Conservation (phyloP, 108 stramenopile genomes). For the Skeletonema marinoi region DNA sequence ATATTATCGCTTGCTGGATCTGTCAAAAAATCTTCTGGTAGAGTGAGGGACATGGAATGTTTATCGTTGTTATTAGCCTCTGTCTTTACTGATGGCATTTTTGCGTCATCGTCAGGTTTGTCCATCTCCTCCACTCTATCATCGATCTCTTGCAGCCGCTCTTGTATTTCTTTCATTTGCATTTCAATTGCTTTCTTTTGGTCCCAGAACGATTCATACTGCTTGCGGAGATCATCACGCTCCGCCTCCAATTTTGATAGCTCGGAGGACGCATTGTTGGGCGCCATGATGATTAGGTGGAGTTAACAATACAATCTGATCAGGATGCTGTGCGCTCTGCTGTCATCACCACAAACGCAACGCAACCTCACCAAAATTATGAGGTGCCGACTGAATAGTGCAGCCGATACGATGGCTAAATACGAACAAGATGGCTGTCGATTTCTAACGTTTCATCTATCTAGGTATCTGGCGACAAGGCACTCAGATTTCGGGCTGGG, state of each 20-base stretch:
- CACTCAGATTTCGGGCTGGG: no score
- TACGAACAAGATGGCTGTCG: no score
- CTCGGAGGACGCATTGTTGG: neutral
- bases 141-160: constrained; percentile 60
- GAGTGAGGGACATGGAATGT: constrained; percentile 11
- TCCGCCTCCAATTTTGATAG: constrained; percentile 8
- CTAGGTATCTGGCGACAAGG: no score
- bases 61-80: neutral
- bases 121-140: constrained; percentile 66
- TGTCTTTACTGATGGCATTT: neutral
- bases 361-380: neutral
- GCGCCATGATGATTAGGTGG: neutral
- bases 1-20: neutral
- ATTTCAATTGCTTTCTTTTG: constrained; percentile 44
- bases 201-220: constrained; percentile 7
- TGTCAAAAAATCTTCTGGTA: constrained; percentile 30
- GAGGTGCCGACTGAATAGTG: no score
- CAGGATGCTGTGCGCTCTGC: neutral
- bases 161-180: constrained; percentile 48
- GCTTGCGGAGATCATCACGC: constrained; percentile 11
- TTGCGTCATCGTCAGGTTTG: constrained; percentile 5
- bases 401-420: no score
- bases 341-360: neutral
- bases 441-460: no score
- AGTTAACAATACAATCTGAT: neutral